Conservation (phyloP, 768 basidiomycete genomes). For the Suillus placidus region DNA sequence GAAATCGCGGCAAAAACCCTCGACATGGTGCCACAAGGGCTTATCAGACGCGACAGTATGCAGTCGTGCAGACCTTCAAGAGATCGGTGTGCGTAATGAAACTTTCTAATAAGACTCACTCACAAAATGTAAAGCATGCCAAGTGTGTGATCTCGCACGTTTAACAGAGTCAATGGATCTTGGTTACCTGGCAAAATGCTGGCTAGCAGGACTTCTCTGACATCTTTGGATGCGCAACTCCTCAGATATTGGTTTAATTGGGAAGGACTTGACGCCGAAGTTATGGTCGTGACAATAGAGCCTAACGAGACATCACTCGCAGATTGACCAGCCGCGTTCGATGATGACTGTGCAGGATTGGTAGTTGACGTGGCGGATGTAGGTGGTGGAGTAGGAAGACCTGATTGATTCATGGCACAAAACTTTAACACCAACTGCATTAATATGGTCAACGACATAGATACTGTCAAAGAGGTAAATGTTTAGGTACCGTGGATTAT, state of each 20-base stretch:
- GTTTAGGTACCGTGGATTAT: not conserved
- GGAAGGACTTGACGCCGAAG: constrained; percentile 39
- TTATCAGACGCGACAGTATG: constrained; percentile 37
- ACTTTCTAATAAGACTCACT: constrained; percentile 30
- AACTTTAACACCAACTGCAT: not conserved
- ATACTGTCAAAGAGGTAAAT: not conserved
- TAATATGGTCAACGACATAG: not conserved
- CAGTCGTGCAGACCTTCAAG: constrained; percentile 61
- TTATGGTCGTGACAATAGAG: constrained; percentile 49
- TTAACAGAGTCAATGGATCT: constrained; percentile 67
- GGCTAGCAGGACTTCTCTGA: constrained; percentile 57
- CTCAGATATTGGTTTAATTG: constrained; percentile 49
- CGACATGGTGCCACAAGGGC: constrained; percentile 48
- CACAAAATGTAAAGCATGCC: constrained; percentile 76
- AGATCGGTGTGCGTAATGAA: constrained; percentile 1
- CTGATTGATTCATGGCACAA: constrained; percentile 29
- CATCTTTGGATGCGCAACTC: constrained; percentile 54
- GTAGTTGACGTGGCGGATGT: constrained; percentile 19
- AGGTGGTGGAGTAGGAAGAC: constrained; percentile 28
- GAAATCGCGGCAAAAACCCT: constrained; percentile 65
- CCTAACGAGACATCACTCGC: constrained; percentile 35
- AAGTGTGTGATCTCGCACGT: constrained; percentile 58
- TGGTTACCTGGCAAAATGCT: constrained; percentile 57
- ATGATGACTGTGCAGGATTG: constrained; percentile 18
- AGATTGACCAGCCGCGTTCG: constrained; percentile 12